Conservation (phyloP, 768 basidiomycete species). For the Hygrophorus russula region DNA sequence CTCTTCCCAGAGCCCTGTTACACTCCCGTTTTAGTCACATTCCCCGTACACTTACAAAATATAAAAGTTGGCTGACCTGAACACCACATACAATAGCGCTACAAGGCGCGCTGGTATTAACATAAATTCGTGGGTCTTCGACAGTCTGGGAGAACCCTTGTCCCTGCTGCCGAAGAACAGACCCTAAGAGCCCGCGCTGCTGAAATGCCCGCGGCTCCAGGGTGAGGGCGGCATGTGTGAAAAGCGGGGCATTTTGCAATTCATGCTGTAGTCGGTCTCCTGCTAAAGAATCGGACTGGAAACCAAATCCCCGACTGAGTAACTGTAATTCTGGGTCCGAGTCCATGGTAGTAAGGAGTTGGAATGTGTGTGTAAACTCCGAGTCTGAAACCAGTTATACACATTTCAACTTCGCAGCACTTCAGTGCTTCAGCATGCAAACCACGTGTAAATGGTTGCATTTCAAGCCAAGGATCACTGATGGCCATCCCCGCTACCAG, state of each 20-base stretch:
- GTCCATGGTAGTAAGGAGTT: background rate
- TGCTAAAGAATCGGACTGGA: slow-evolving; percentile 1
- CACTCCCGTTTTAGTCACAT: background rate
- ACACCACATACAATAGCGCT: slow-evolving; percentile 44
- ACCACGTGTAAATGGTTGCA: no score
- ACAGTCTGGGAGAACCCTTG: slow-evolving; percentile 8
- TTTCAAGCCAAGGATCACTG: no score
- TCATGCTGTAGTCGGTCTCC: slow-evolving; percentile 8
- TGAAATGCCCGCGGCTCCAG: slow-evolving; percentile 6
- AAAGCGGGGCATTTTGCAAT: slow-evolving; percentile 7
- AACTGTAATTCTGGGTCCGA: background rate
- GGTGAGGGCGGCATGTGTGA: slow-evolving; percentile 5
- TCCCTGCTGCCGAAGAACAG: background rate
- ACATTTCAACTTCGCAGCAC: no score
- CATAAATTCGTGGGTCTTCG: slow-evolving; percentile 28
- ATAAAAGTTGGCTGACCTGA: slow-evolving; percentile 16
- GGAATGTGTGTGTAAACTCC: no score
- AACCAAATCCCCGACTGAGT: background rate
- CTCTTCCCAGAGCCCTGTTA: slow-evolving; percentile 38
- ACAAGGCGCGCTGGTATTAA: slow-evolving; percentile 43
- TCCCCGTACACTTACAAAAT: background rate
- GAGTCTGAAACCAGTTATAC: no score
- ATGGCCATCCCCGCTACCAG: no score
- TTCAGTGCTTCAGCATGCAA: no score
- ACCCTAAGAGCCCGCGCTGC: slow-evolving; percentile 9